Evolutionary conservation across 139 green algal genomes (phyloP).

Genomic region (Asterochloris erici): DNA sequence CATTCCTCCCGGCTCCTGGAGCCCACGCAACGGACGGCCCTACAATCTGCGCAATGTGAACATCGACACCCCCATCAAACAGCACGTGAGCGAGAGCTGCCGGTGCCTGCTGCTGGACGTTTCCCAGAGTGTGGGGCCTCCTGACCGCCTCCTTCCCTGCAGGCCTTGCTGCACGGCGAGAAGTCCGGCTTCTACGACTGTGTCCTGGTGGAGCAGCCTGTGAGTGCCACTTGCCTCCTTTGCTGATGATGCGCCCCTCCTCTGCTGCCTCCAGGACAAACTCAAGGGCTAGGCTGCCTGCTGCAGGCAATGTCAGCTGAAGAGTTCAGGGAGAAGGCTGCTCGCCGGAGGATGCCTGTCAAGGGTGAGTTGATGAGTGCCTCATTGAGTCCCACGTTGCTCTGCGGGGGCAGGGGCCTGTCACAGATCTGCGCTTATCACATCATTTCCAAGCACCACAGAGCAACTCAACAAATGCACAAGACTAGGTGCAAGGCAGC

Average conservation of each 20-base stretch:
- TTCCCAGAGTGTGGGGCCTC: background rate
- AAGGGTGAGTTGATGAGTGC: background rate
- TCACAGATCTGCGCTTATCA: background rate
- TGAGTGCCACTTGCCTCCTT: background rate
- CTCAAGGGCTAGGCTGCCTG: background rate
- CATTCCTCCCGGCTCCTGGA: conserved; percentile 56
- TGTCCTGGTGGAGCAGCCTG: background rate
- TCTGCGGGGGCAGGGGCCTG: background rate
- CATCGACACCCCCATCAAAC: conserved; percentile 24
- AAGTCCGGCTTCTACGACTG: conserved; percentile 14
- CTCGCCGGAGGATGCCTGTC: background rate
- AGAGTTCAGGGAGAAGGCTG: background rate
- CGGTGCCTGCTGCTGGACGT: background rate
- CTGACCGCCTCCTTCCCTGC: background rate
- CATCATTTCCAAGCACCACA: background rate
- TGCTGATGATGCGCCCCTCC: background rate
- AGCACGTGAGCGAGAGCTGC: conserved; percentile 10
- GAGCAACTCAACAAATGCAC: background rate
- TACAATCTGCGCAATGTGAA: conserved; percentile 31
- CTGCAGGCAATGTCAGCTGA: conserved; percentile 2
- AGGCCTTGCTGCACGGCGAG: conserved; percentile 2
- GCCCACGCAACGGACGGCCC: conserved; percentile 46
- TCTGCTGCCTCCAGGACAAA: background rate
- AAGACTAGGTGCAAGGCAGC: background rate
- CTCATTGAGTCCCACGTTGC: background rate